Percentiles rank a stretch among this genome's conserved stretches.
These are phyloP conservation scores for Alternaria alternata DNA, from an alignment of 2,329 filamentous ascomycete species.

Conservation along the genomic window DNA sequence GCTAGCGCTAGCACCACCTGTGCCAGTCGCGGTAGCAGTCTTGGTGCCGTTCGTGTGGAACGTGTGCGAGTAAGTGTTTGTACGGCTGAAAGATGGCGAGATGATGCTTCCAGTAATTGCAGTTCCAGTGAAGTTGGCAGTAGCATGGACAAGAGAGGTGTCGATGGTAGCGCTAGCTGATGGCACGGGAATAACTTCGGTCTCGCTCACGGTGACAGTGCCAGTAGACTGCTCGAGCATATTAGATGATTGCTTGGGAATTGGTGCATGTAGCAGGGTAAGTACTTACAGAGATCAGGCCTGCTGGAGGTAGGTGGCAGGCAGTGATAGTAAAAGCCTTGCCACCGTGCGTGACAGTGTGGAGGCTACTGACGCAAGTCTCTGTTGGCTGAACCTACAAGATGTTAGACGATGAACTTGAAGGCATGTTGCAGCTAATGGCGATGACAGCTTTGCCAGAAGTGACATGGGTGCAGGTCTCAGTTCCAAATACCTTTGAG, in stretches of 20 bases:
- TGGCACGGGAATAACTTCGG: neutral
- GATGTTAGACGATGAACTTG: neutral
- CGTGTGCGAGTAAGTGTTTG: neutral
- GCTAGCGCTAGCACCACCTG: constrained; percentile 2
- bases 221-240: neutral
- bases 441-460: neutral
- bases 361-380: neutral
- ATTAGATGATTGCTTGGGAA: neutral
- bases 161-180: neutral
- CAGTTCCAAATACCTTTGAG: neutral
- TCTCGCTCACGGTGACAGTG: neutral
- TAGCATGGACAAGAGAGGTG: neutral
- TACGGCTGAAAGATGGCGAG: neutral
- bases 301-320: neutral
- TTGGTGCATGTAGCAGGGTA: fast-evolving
- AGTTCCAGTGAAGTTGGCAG: constrained; percentile 1
- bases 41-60: constrained; percentile 2
- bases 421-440: neutral
- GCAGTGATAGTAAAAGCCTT: neutral
- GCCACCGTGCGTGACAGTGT: neutral
- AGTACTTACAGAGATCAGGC: neutral
- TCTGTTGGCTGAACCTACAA: neutral
- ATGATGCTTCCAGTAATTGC: neutral
- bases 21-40: neutral
- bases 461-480: neutral